A percentile compares a stretch with the other conserved stretches of the same genome.
Conservation (phyloP, 208 protist genomes). For the Phytomonas francai region DNA sequence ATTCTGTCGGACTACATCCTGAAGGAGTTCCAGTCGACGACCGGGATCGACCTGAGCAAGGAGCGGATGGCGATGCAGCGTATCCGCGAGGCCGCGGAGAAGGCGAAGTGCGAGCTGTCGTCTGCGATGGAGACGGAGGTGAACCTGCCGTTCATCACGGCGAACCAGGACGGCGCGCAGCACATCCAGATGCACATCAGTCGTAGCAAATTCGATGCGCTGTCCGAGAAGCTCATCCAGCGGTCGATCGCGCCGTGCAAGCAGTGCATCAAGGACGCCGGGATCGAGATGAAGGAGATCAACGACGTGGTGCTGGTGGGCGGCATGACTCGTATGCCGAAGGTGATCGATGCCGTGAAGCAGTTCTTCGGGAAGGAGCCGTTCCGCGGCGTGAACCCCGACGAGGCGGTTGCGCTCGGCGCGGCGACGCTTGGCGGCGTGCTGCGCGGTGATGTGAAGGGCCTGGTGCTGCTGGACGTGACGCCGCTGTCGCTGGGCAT, state of each 20-base stretch:
- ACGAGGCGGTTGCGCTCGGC: slow-evolving; percentile 99
- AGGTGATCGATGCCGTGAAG: slow-evolving; percentile 84
- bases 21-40: slow-evolving; percentile 91
- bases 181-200: slow-evolving; percentile 83
- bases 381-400: slow-evolving; percentile 98
- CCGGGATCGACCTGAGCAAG: slow-evolving; percentile 89
- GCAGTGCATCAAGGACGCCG: slow-evolving; percentile 89
- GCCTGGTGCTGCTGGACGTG: slow-evolving; percentile 97
- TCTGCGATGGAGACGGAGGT: slow-evolving; percentile 86
- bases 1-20: slow-evolving; percentile 84
- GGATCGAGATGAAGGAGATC: slow-evolving; percentile 83
- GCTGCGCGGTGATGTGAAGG: slow-evolving; percentile 85
- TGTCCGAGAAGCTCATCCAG: slow-evolving; percentile 79
- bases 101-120: slow-evolving; percentile 97
- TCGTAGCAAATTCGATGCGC: slow-evolving; percentile 88
- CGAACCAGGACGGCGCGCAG: slow-evolving; percentile 79
- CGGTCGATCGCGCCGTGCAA: slow-evolving; percentile 33
- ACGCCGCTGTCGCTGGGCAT: slow-evolving; percentile 98
- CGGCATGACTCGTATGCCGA: slow-evolving; percentile 97
- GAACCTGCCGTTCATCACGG: slow-evolving; percentile 95
- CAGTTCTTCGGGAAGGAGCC: slow-evolving; percentile 93
- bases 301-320: slow-evolving; percentile 96
- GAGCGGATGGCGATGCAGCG: slow-evolving; percentile 94
- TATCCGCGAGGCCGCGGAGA: slow-evolving; percentile 95
- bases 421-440: slow-evolving; percentile 97